phyloP scores from a whole-genome alignment of 805 yeast species.

The Monosporozyma servazzii region DNA sequence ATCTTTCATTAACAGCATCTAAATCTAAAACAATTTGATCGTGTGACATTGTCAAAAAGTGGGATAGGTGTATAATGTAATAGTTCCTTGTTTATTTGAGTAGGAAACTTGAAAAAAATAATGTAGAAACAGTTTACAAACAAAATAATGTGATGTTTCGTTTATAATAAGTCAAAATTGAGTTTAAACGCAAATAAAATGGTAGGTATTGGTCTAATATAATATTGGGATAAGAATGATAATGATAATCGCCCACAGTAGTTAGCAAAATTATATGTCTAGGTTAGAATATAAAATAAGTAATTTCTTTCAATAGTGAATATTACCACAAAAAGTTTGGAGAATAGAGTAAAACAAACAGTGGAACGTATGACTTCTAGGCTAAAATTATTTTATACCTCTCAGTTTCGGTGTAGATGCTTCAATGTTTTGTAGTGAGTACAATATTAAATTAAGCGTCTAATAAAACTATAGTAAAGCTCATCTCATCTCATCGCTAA shows the following conservation, averaged over 20 bases:
- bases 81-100: background rate
- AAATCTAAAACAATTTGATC: conserved; percentile 21
- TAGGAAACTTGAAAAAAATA: background rate
- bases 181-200: background rate
- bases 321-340: background rate
- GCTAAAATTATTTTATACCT: background rate
- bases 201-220: background rate
- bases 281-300: background rate
- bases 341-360: background rate
- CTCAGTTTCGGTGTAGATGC: background rate
- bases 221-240: background rate
- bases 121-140: background rate
- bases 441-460: background rate
- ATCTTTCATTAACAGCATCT: conserved; percentile 17
- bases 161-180: background rate
- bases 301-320: background rate
- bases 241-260: background rate
- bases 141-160: background rate
- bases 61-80: background rate
- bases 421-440: background rate
- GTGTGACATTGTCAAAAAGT: conserved; percentile 11
- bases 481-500: conserved; percentile 17
- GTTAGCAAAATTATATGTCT: background rate
- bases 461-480: background rate
- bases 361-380: background rate